Base-by-base conservation (phyloP, 192 early-diverging fungal species). In the Podila epigama region DNA sequence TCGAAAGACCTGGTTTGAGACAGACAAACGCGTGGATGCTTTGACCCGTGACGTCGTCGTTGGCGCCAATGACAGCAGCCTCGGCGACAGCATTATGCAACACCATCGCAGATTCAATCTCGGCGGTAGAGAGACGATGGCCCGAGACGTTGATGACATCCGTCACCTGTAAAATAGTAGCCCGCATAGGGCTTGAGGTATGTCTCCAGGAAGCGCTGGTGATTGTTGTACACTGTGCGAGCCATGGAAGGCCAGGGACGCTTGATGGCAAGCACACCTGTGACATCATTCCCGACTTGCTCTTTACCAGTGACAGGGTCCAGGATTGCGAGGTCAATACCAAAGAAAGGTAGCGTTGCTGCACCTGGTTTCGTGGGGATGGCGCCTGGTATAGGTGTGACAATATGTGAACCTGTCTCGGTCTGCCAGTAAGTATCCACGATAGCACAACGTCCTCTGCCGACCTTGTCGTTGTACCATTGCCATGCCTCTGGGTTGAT, bases 401-500 rank as follows among this genome's bases (percentile, higher is more conserved):
- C 75, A 28, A 98, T 88, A 60, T 94, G 93, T 28, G 90, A 93
- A 29, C 96, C 96, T 0, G 96, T 96, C 85, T 98, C 96, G 0
- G 91, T 93, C 80, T 92, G 90, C 91, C 92, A 93, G 86, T 96
- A 98, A 12, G 97, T 98, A 86, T 98, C 97, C 22, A 98, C 96
- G 22, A 98, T 86, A 9, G 94, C 89, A 80, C 96, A 97, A 31
- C 86, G 86, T n/a, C 87, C 84, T 54, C 90, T 86, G 28, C 95
- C 96, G n/a, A 98, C 92, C 22, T 94, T 88, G 33, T 93, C 87
- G 85, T 95, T 85, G 86, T 98, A 98, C 97, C 97, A 98, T 59
- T 88, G 81, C 97, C 97, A 98, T 7, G 97, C 96, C 70, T 97
- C 95, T 39, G 96, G 94, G 80, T 97, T 96, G 82, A 98, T 98